phyloP scores from a whole-genome alignment of 805 yeast genomes.

The Ogataea parapolymorpha region DNA sequence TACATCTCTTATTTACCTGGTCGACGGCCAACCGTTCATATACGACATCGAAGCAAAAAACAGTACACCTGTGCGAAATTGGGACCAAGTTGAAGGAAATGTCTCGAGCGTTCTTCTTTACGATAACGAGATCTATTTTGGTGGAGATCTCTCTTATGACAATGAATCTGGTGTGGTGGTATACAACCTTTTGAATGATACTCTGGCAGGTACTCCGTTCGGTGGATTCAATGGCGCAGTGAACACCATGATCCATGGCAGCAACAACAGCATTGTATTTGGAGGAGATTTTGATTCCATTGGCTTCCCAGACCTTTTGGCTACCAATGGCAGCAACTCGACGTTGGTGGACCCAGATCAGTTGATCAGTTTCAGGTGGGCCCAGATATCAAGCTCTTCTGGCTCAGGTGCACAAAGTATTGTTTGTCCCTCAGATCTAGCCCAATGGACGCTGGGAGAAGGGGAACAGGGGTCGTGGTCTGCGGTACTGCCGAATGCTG shows the following conservation, averaged over 20 bases:
- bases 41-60: constrained; percentile 10
- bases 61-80: constrained; percentile 12
- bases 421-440: constrained; percentile 54
- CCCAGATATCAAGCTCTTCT: constrained; percentile 45
- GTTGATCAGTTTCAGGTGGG: constrained; percentile 54
- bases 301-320: constrained; percentile 46
- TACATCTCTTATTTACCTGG: constrained; percentile 21
- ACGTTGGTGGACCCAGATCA: constrained; percentile 54
- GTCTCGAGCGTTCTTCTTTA: constrained; percentile 48
- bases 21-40: constrained; percentile 26
- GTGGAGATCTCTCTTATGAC: constrained; percentile 65
- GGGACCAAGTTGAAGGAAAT: constrained; percentile 35
- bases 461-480: constrained; percentile 62
- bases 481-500: constrained; percentile 52
- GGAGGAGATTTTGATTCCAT: constrained; percentile 73
- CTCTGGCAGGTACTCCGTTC: constrained; percentile 56
- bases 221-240: constrained; percentile 71
- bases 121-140: constrained; percentile 59
- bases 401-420: constrained; percentile 35
- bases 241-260: constrained; percentile 55
- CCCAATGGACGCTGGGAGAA: constrained; percentile 50
- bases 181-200: constrained; percentile 48
- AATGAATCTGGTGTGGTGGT: constrained; percentile 56
- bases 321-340: constrained; percentile 28
- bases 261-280: constrained; percentile 57